Base-by-base conservation (phyloP, 805 yeast species). In the Yarrowia deformans region DNA sequence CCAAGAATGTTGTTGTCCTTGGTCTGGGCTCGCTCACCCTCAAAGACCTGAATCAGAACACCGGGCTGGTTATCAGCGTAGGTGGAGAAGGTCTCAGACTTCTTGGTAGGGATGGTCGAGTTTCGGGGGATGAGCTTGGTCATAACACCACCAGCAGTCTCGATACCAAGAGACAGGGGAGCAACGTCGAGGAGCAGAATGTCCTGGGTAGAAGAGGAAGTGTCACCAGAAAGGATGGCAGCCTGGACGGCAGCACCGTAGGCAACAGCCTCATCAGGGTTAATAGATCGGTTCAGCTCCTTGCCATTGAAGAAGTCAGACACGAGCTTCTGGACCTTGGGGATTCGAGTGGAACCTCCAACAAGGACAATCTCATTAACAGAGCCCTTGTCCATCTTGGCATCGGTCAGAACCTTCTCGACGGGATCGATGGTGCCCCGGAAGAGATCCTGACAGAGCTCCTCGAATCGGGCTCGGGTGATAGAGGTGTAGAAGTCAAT, bases 241-340 rank as follows among this genome's bases (percentile, higher is more conserved):
- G 97, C 97, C 85, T 93, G 97, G 75, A 93, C 97, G 73, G 97
- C 97, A 75, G 97, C 97, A 89, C 97, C 97, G 84, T 93, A 93
- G 78, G 97, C 97, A 82, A 93, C 97, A 78, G 97, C 97, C 85
- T 93, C 97, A 86, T 93, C 97, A 75, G 97, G 97, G 88, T 93
- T 93, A 34, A 46, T 46, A 12, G 50, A 46, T 46, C 50, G 50
- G 50, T 46, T 46, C 50, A 46, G 50, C 34, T 46, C 50, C 50
- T 46, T 46, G 81, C 97, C 97, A 82, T 93, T 91, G 88, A 93
- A 93, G 89, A 89, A 93, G 82, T 93, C 98, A 74, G 97, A 90
- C 67, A 93, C 97, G 78, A 93, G 86, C 83, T 92, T 93, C 85
- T 93, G 97, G 75, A 93, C 89, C 84, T 91, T 92, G 84, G 98